phyloP scores from a whole-genome alignment of 768 basidiomycete genomes.

The Lanmaoa pseudosensibilis region DNA sequence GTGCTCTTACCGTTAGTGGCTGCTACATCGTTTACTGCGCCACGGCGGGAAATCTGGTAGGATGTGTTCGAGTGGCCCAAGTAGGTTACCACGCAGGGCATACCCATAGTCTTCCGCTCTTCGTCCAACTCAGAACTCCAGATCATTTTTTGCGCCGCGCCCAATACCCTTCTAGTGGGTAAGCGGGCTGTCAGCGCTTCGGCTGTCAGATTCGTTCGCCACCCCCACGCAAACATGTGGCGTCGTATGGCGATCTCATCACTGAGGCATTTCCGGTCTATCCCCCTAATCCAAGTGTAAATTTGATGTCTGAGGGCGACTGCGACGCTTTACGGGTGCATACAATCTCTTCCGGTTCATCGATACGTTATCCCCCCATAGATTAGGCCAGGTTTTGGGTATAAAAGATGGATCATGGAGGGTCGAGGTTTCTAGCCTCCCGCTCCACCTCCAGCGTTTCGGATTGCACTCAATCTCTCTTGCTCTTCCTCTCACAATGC shows the following conservation, averaged over 20 bases:
- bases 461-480: too few species aligned
- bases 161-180: background rate
- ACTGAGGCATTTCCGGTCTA: background rate
- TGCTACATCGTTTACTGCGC: background rate
- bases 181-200: background rate
- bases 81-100: background rate
- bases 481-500: too few species aligned
- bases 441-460: background rate
- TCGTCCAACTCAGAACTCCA: background rate
- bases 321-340: background rate
- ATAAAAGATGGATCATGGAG: constrained; percentile 17
- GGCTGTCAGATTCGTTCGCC: constrained; percentile 1
- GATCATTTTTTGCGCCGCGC: background rate
- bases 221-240: constrained; percentile 1
- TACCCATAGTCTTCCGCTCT: background rate
- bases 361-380: constrained; percentile 6
- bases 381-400: constrained; percentile 16
- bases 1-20: background rate
- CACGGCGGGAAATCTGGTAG: background rate
- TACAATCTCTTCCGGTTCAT: constrained; percentile 10
- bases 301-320: constrained; percentile 1
- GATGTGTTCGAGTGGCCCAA: background rate
- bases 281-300: background rate
- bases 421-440: background rate
- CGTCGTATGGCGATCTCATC: constrained; percentile 5